Percentiles rank a stretch among this genome's conserved stretches.
Conservation (phyloP, 257 asterid species). For the Nicotiana undulata region DNA sequence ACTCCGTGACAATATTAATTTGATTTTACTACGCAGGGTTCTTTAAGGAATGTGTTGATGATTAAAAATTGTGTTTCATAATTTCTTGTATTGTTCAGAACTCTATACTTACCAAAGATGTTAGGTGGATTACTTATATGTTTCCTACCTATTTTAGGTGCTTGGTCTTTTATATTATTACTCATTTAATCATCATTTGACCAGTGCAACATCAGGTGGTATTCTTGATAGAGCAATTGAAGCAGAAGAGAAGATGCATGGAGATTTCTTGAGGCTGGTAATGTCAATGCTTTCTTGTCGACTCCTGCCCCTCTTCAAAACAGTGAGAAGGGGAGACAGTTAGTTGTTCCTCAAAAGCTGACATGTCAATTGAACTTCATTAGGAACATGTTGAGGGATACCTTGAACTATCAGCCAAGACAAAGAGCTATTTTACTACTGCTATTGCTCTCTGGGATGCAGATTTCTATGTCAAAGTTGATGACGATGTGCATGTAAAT, state of each 20-base stretch:
- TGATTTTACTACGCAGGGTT: background rate
- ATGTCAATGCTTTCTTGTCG: background rate
- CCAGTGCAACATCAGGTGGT: conserved; percentile 81
- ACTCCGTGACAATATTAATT: background rate
- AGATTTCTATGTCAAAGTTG: conserved; percentile 82
- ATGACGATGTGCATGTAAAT: conserved; percentile 81
- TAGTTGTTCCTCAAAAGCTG: background rate
- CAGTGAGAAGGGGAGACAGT: background rate
- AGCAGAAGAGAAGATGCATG: conserved; percentile 77
- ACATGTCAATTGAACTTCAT: background rate
- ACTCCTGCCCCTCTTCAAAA: background rate
- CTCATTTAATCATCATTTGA: background rate
- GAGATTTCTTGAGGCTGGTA: conserved; percentile 81
- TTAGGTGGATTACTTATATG: background rate
- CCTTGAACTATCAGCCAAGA: conserved; percentile 82
- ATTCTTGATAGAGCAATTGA: conserved; percentile 84
- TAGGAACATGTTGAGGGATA: conserved; percentile 88
- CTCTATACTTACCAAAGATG: background rate
- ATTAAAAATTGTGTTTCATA: background rate
- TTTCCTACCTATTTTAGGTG: background rate
- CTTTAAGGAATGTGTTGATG: background rate
- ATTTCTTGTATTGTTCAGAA: background rate
- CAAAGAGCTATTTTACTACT: conserved; percentile 64
- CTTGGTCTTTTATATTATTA: background rate
- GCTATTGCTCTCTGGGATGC: conserved; percentile 83